A percentile compares a stretch with the other conserved stretches of the same genome.
Evolutionary conservation across 2,329 filamentous ascomycete species (phyloP).

Genomic region (Lachnellula subtilissima): DNA sequence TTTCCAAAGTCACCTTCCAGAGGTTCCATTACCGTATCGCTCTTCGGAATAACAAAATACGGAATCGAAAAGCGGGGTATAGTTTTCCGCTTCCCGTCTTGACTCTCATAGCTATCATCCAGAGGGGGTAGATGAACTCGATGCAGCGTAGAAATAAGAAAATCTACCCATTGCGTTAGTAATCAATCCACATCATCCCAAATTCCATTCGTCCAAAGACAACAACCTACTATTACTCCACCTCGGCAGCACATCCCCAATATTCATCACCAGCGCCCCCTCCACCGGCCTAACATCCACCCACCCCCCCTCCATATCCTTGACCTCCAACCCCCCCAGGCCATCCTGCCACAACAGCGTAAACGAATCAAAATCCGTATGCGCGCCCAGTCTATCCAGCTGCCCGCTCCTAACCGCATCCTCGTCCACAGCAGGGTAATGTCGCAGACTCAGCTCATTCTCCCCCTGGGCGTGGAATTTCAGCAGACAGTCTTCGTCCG

Average conservation of each 20-base stretch:
- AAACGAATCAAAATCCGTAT: constrained; percentile 41
- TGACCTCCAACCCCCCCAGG: constrained; percentile 42
- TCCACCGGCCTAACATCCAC: constrained; percentile 38
- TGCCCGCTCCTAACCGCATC: constrained; percentile 2
- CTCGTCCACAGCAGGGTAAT: constrained; percentile 35
- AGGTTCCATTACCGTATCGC: constrained; percentile 3
- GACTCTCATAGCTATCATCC: neutral
- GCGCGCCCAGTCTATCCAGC: constrained; percentile 25
- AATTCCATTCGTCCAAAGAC: constrained; percentile 31
- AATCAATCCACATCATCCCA: constrained; percentile 30
- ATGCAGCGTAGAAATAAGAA: constrained; percentile 22
- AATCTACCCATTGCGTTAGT: constrained; percentile 29
- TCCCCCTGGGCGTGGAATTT: constrained; percentile 3
- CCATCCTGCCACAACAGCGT: constrained; percentile 43
- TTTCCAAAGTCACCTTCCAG: neutral
- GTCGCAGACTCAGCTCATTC: constrained; percentile 35
- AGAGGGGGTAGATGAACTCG: constrained; percentile 10
- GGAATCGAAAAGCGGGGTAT: constrained; percentile 12
- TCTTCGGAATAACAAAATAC: constrained; percentile 11
- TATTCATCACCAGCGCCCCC: constrained; percentile 41
- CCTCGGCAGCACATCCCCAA: constrained; percentile 36
- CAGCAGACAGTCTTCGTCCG: constrained; percentile 5
- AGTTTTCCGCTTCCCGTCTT: constrained; percentile 5
- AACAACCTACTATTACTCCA: constrained; percentile 12
- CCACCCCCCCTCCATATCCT: constrained; percentile 32